phyloP scores from a whole-genome alignment of 306 rosid species.

The Dicorynia guianensis region DNA sequence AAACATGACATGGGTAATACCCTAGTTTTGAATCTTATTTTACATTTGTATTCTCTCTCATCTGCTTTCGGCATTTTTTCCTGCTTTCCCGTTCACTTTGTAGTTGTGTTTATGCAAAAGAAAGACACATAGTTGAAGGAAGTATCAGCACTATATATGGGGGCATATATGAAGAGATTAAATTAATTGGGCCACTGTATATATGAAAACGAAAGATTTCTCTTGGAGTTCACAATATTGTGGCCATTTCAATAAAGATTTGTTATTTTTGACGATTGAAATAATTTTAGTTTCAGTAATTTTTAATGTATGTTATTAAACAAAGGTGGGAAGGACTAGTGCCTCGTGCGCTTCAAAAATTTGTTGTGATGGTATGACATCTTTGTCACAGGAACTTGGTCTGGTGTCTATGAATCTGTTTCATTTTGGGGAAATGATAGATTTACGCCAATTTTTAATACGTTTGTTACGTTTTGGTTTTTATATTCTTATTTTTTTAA shows the following conservation, averaged over 20 bases:
- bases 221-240: slow-evolving; percentile 34
- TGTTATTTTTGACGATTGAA: slow-evolving; percentile 29
- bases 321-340: slow-evolving; percentile 90
- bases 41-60: neutral
- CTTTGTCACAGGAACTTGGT: slow-evolving; percentile 47
- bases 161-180: neutral
- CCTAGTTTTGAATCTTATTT: neutral
- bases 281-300: slow-evolving; percentile 28
- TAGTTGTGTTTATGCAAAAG: too few species aligned
- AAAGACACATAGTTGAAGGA: slow-evolving; percentile 8
- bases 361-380: slow-evolving; percentile 35
- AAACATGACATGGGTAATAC: slow-evolving; percentile 24
- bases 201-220: slow-evolving; percentile 32
- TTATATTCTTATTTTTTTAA: too few species aligned
- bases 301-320: slow-evolving; percentile 23
- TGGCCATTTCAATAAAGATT: neutral
- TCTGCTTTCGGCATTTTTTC: neutral
- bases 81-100: too few species aligned
- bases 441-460: too few species aligned
- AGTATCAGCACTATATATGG: slow-evolving; percentile 8
- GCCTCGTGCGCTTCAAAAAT: slow-evolving; percentile 63
- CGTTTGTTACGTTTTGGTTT: slow-evolving; percentile 63
- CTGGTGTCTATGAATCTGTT: slow-evolving; percentile 54
- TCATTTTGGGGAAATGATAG: too few species aligned
- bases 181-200: slow-evolving; percentile 26